Evolutionary conservation across 805 yeast genomes (phyloP).

Genomic region (Cyberlindnera sargentensis): DNA sequence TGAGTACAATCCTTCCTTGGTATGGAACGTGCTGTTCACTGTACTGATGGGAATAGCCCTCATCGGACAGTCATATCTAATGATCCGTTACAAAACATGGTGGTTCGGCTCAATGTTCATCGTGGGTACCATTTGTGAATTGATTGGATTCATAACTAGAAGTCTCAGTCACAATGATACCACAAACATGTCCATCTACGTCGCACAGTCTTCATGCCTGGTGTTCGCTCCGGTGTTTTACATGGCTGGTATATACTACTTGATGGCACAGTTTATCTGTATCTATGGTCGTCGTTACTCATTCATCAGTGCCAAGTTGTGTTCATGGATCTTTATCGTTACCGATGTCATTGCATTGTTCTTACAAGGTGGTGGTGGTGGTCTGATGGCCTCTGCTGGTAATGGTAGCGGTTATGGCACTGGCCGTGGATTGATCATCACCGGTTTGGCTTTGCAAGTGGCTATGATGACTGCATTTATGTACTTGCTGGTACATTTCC

Average conservation of each 20-base stretch:
- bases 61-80: constrained; percentile 33
- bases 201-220: constrained; percentile 59
- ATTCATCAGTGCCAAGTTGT: constrained; percentile 27
- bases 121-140: constrained; percentile 51
- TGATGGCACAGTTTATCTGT: constrained; percentile 59
- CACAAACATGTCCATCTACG: constrained; percentile 33
- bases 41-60: constrained; percentile 46
- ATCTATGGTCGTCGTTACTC: constrained; percentile 53
- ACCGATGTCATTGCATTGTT: constrained; percentile 60
- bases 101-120: constrained; percentile 58
- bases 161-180: constrained; percentile 35
- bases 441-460: constrained; percentile 74
- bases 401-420: constrained; percentile 22
- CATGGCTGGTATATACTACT: constrained; percentile 76
- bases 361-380: constrained; percentile 75
- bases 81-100: constrained; percentile 43
- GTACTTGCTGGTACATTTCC: constrained; percentile 40
- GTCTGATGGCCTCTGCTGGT: constrained; percentile 47
- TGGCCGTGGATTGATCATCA: constrained; percentile 66
- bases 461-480: constrained; percentile 56
- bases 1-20: neutral
- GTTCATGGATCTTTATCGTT: constrained; percentile 53
- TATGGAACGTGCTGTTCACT: constrained; percentile 24
- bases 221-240: constrained; percentile 78
- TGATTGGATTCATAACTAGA: constrained; percentile 63